These are phyloP conservation scores for Tranzscheliella williamsii DNA, from an alignment of 1,284 basidiomycete genomes.

Conservation along the genomic window DNA sequence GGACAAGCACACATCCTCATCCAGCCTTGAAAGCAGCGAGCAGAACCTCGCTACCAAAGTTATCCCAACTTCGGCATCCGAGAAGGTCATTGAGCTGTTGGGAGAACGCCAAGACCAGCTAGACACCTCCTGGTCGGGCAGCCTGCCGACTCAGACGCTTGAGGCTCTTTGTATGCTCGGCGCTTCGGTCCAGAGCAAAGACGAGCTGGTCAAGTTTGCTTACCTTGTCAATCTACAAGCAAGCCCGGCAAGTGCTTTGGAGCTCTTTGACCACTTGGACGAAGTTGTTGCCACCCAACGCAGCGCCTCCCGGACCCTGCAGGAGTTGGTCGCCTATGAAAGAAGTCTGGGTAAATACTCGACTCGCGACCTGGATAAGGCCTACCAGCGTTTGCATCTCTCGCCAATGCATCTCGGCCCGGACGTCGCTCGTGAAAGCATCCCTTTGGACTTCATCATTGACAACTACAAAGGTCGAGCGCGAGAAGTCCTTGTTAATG, in stretches of 20 bases:
- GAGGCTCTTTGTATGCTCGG: slow-evolving; percentile 23
- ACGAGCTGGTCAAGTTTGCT: slow-evolving; percentile 39
- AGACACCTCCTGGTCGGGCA: slow-evolving; percentile 6
- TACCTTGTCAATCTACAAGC: slow-evolving; percentile 34
- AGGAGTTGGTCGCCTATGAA: slow-evolving; percentile 34
- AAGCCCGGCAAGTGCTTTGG: slow-evolving; percentile 1
- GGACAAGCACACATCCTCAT: slow-evolving; percentile 6
- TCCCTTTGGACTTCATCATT: slow-evolving; percentile 26
- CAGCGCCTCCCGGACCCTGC: slow-evolving; percentile 17
- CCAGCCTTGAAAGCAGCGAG: slow-evolving; percentile 1
- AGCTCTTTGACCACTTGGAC: slow-evolving; percentile 24
- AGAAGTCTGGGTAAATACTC: slow-evolving; percentile 21
- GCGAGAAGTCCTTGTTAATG: slow-evolving; percentile 22
- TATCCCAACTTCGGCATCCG: slow-evolving; percentile 2
- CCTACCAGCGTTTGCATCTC: slow-evolving; percentile 29
- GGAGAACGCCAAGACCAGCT: slow-evolving; percentile 14
- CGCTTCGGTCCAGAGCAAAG: slow-evolving; percentile 13
- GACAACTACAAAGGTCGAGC: slow-evolving; percentile 28
- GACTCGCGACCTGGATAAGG: slow-evolving; percentile 24
- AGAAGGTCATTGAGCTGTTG: slow-evolving; percentile 14
- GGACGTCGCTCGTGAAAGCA: slow-evolving; percentile 13
- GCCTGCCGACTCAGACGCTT: slow-evolving; percentile 4
- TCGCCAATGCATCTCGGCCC: slow-evolving; percentile 16
- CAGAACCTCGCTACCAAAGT: slow-evolving; percentile 5
- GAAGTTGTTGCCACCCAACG: slow-evolving; percentile 19